These are phyloP conservation scores for Aspergillus neoniger DNA, from an alignment of 2,329 filamentous ascomycete species.

Conservation along the genomic window DNA sequence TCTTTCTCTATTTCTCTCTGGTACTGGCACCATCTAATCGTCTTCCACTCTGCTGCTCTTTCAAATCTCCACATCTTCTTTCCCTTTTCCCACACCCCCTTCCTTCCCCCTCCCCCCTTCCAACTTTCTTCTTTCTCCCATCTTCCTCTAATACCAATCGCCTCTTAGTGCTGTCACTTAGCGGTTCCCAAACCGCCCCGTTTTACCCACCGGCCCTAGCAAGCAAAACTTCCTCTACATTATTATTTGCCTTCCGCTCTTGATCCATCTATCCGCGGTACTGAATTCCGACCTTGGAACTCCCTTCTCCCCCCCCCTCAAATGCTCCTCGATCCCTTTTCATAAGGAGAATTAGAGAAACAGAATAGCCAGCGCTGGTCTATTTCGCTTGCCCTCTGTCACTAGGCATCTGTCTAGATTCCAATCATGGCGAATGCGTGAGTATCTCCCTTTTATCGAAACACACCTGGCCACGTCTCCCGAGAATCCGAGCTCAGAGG, in stretches of 20 bases:
- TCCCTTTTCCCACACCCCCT: constrained; percentile 12
- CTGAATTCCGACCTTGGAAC: neutral
- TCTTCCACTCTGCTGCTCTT: constrained; percentile 15
- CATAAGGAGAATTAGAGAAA: constrained; percentile 13
- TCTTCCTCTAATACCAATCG: constrained; percentile 9
- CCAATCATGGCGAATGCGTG: constrained; percentile 26
- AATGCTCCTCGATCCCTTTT: constrained; percentile 20
- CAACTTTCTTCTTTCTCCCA: constrained; percentile 21
- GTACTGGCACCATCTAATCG: constrained; percentile 5
- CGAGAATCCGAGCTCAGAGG: neutral
- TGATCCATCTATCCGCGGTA: constrained; percentile 14
- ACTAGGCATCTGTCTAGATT: neutral
- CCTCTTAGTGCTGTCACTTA: constrained; percentile 19
- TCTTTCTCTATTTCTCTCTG: too few species aligned
- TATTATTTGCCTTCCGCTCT: constrained; percentile 13
- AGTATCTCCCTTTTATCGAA: constrained; percentile 14
- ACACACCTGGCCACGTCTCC: neutral
- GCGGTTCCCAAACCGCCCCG: constrained; percentile 3
- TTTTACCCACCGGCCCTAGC: constrained; percentile 17
- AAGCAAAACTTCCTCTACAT: constrained; percentile 8
- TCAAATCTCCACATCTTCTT: constrained; percentile 8
- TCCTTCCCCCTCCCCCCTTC: constrained; percentile 14
- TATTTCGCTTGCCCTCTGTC: neutral
- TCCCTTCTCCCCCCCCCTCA: constrained; percentile 15
- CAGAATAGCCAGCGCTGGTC: neutral